phyloP scores from a whole-genome alignment of 2,329 filamentous ascomycete species.

The Didymella glomerata region DNA sequence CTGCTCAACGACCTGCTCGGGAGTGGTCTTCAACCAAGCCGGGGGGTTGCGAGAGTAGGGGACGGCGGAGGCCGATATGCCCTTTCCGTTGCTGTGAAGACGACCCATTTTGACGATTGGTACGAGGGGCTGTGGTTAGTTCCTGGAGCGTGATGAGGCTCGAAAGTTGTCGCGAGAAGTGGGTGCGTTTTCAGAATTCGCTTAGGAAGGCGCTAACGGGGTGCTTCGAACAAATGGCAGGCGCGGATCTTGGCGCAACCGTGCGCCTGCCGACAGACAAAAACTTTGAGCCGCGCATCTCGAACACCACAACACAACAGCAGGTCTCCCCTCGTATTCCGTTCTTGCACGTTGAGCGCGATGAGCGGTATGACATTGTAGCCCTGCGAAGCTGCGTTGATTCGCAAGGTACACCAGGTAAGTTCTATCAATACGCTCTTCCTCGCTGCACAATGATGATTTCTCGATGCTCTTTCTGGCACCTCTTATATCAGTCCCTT shows the following conservation, averaged over 20 bases:
- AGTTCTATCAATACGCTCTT: background rate
- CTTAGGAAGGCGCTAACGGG: conserved; percentile 20
- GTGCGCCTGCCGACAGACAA: conserved; percentile 9
- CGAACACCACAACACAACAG: conserved; percentile 8
- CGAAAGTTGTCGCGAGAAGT: conserved; percentile 10
- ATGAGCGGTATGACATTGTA: background rate
- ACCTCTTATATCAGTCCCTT: conserved; percentile 76
- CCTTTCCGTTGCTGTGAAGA: conserved; percentile 99
- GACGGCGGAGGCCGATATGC: conserved; percentile 93
- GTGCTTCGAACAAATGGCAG: conserved; percentile 11
- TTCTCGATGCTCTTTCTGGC: conserved; percentile 67
- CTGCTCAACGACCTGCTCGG: conserved; percentile 98
- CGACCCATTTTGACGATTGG: conserved; percentile 78
- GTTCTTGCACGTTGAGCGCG: background rate
- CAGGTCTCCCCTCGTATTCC: background rate
- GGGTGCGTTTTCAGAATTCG: conserved; percentile 18
- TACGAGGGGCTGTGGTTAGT: conserved; percentile 35
- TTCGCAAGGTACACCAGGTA: background rate
- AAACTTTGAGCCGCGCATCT: conserved; percentile 13
- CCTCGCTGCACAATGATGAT: conserved; percentile 31
- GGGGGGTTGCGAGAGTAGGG: conserved; percentile 95
- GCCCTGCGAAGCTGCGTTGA: background rate
- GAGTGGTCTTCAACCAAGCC: conserved; percentile 98
- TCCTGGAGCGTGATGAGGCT: conserved; percentile 20
- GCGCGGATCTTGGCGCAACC: conserved; percentile 3